Evolutionary conservation across 2,329 filamentous ascomycete genomes (phyloP).

Genomic region (Dothistroma pini): DNA sequence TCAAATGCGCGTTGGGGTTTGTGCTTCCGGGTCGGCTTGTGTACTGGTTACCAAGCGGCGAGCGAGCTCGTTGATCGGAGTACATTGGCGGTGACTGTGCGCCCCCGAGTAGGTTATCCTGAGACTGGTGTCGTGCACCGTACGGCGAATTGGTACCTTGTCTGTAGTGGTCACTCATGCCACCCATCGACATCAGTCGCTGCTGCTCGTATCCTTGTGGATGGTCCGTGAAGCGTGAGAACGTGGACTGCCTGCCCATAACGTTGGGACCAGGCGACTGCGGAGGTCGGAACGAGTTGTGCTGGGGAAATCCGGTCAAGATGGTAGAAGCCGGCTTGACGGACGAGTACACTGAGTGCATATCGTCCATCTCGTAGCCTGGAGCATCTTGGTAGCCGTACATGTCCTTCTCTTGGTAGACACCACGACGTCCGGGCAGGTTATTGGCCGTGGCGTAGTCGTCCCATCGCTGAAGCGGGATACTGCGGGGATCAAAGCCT

Average conservation of each 20-base stretch:
- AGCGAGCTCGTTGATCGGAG: constrained; percentile 24
- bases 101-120: constrained; percentile 34
- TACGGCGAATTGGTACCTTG: constrained; percentile 34
- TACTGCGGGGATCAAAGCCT: constrained; percentile 83
- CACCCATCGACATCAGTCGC: constrained; percentile 59
- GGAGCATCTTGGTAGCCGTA: constrained; percentile 36
- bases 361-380: constrained; percentile 95
- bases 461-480: constrained; percentile 95
- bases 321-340: constrained; percentile 83
- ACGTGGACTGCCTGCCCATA: constrained; percentile 67
- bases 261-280: constrained; percentile 69
- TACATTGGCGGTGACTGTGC: constrained; percentile 32
- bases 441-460: constrained; percentile 86
- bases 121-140: constrained; percentile 37
- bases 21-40: constrained; percentile 29
- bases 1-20: constrained; percentile 23
- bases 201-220: constrained; percentile 44
- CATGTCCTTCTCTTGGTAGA: constrained; percentile 30
- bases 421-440: constrained; percentile 82
- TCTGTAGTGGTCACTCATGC: constrained; percentile 46
- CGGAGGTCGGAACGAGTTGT: constrained; percentile 58
- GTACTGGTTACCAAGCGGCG: constrained; percentile 26
- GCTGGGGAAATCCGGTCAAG: constrained; percentile 71
- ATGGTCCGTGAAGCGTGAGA: constrained; percentile 65
- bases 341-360: constrained; percentile 93